phyloP scores from a whole-genome alignment of 176 grass and related monocot genomes.

The Zoysia pacifica region DNA sequence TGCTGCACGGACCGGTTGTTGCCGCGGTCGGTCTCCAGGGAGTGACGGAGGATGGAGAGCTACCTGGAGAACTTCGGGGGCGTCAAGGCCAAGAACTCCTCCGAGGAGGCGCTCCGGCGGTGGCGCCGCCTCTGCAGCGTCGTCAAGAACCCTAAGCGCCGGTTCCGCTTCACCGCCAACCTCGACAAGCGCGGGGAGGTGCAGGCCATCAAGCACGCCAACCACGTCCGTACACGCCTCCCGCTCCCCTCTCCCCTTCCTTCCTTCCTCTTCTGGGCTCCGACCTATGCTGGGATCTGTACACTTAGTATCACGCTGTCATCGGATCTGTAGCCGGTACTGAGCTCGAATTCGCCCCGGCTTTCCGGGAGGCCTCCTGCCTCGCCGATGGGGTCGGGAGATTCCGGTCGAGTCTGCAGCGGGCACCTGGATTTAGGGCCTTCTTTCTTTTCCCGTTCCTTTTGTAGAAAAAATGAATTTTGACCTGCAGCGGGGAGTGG shows the following conservation, averaged over 20 bases:
- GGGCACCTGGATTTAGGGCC: not conserved
- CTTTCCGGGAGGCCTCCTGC: too few species aligned
- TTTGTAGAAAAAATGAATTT: not conserved
- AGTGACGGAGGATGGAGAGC: slow-evolving; percentile 46
- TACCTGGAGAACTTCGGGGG: slow-evolving; percentile 65
- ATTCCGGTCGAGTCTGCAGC: not conserved
- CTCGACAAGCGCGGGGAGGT: slow-evolving; percentile 81
- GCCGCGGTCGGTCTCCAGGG: not conserved
- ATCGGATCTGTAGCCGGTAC: slow-evolving; percentile 28
- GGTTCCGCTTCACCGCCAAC: slow-evolving; percentile 97
- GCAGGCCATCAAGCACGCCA: slow-evolving; percentile 81
- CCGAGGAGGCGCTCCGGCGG: slow-evolving; percentile 80
- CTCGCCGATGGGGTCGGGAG: not conserved
- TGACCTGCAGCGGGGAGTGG: not conserved
- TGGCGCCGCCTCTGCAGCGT: slow-evolving; percentile 84
- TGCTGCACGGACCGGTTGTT: not conserved
- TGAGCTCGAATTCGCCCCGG: too few species aligned
- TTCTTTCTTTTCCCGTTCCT: not conserved
- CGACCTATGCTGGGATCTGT: slow-evolving; percentile 21
- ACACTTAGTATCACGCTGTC: not conserved
- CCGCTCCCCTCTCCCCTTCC: rapidly evolving
- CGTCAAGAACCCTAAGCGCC: slow-evolving; percentile 95
- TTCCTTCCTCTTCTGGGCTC: not conserved
- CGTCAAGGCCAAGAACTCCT: slow-evolving; percentile 70
- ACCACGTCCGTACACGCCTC: slow-evolving; percentile 42